phyloP scores from a whole-genome alignment of 1,284 basidiomycete species.

The Leccinum insolens region DNA sequence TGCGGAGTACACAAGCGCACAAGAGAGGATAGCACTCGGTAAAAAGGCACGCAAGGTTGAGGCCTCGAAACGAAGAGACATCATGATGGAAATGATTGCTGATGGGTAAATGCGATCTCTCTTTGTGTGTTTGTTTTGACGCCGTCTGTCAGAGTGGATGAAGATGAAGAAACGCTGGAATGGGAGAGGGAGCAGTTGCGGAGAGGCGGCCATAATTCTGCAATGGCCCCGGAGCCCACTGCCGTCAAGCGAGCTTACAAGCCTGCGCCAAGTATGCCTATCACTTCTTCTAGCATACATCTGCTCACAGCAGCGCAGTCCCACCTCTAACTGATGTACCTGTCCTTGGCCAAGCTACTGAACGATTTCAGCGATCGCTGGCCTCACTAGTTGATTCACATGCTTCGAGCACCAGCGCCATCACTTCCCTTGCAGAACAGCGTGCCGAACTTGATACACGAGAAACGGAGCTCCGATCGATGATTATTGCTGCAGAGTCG shows the following conservation, averaged over 20 bases:
- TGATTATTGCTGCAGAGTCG: constrained; percentile 78
- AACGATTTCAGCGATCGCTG: constrained; percentile 65
- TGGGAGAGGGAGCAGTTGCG: constrained; percentile 91
- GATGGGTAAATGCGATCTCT: constrained; percentile 65
- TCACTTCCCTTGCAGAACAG: constrained; percentile 69
- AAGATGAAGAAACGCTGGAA: constrained; percentile 86
- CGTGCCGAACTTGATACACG: constrained; percentile 71
- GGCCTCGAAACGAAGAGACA: constrained; percentile 68
- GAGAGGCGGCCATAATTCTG: constrained; percentile 62
- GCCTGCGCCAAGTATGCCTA: constrained; percentile 71
- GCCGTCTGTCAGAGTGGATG: constrained; percentile 60
- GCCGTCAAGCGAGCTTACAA: constrained; percentile 64
- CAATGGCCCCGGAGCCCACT: constrained; percentile 30
- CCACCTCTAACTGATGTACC: constrained; percentile 63
- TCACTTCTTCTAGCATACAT: neutral
- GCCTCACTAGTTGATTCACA: constrained; percentile 73
- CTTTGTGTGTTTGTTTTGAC: constrained; percentile 17
- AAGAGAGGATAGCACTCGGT: constrained; percentile 85
- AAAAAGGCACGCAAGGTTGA: constrained; percentile 83
- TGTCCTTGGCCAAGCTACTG: constrained; percentile 55
- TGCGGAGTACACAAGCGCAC: constrained; percentile 88
- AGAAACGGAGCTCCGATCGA: constrained; percentile 78
- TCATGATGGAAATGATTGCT: constrained; percentile 86
- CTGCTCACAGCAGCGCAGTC: constrained; percentile 45
- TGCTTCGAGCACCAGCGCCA: constrained; percentile 60